phyloP scores from a whole-genome alignment of 148 eudicot genomes.

The Dianthus caryophyllus region DNA sequence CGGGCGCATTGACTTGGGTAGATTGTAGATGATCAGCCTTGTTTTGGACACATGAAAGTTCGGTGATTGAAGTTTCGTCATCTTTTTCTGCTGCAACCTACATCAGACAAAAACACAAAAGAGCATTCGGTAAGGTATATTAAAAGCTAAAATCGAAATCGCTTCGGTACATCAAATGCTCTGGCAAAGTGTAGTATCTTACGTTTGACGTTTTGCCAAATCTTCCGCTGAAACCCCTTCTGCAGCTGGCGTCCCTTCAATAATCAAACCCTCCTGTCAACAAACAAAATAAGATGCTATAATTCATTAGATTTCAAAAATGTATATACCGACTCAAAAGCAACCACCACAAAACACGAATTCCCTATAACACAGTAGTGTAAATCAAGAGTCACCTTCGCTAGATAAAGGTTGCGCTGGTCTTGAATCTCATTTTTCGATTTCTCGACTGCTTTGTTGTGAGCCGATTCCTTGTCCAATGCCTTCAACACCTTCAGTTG shows the following conservation, averaged over 20 bases:
- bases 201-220: conserved; percentile 78
- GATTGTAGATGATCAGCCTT: conserved; percentile 81
- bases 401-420: conserved; percentile 86
- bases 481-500: conserved; percentile 80
- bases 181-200: conserved; percentile 27
- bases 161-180: too few relatives aligned
- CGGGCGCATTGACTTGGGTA: conserved; percentile 76
- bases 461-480: conserved; percentile 84
- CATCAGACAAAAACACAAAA: conserved; percentile 15
- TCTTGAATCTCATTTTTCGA: conserved; percentile 68
- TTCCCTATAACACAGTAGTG: neutral
- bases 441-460: conserved; percentile 61
- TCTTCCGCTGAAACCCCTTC: conserved; percentile 88
- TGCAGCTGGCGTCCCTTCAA: conserved; percentile 91
- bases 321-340: neutral
- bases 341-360: neutral
- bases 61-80: conserved; percentile 72
- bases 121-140: neutral
- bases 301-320: neutral
- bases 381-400: conserved; percentile 43
- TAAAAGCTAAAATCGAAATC: too few relatives aligned
- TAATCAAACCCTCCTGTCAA: conserved; percentile 82
- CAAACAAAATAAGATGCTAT: neutral
- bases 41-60: conserved; percentile 88
- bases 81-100: conserved; percentile 82